phyloP scores from a whole-genome alignment of 345 rosid species.

The Rhizophora apiculata region DNA sequence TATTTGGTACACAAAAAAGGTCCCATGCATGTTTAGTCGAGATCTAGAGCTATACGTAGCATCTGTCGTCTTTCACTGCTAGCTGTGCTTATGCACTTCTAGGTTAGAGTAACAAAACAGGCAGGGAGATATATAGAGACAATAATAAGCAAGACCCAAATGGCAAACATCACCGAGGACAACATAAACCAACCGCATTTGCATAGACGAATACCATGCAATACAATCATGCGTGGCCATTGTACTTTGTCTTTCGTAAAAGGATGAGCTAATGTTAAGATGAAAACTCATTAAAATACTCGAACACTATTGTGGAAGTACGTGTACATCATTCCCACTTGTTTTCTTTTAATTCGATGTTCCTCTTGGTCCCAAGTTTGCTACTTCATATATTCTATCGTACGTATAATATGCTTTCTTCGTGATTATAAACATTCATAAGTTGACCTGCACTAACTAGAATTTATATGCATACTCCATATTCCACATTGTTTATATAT shows the following conservation, averaged over 20 bases:
- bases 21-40: neutral
- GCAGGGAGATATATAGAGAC: neutral
- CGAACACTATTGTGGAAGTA: neutral
- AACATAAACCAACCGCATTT: neutral
- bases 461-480: constrained; percentile 2
- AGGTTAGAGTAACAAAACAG: neutral
- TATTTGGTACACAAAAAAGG: neutral
- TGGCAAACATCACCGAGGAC: neutral
- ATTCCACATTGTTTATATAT: constrained; percentile 3
- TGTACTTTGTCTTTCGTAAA: too few relatives aligned
- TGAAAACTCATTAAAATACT: constrained; percentile 6
- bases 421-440: too few relatives aligned
- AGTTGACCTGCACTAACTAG: too few relatives aligned
- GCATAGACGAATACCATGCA: neutral
- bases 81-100: constrained; percentile 6
- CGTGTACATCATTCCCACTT: too few relatives aligned
- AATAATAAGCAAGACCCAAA: neutral
- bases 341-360: too few relatives aligned
- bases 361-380: neutral
- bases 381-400: neutral
- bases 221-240: neutral
- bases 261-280: constrained; percentile 5
- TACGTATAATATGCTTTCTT: neutral
- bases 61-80: constrained; percentile 1
- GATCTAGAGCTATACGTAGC: neutral